Conservation (phyloP, 805 yeast species). For the Lachancea thermotolerans region DNA sequence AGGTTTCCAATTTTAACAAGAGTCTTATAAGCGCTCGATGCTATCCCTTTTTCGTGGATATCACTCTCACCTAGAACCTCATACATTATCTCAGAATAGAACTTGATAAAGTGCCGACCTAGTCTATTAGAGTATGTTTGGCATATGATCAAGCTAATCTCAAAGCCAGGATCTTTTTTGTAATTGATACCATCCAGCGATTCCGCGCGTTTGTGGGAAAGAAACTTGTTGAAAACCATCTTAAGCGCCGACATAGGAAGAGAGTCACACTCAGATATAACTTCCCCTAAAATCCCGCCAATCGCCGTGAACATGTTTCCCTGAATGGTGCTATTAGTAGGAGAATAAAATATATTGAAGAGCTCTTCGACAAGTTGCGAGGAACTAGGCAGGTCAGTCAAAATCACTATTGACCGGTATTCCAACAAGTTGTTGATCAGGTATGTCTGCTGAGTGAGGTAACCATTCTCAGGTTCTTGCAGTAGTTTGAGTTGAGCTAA, state of each 20-base stretch:
- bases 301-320: slow-evolving; percentile 52
- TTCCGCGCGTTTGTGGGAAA: slow-evolving; percentile 30
- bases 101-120: slow-evolving; percentile 70
- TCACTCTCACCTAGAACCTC: slow-evolving; percentile 34
- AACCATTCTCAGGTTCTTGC: slow-evolving; percentile 49
- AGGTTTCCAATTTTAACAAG: slow-evolving; percentile 57
- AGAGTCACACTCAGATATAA: slow-evolving; percentile 61
- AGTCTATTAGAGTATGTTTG: slow-evolving; percentile 63
- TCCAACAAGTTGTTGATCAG: slow-evolving; percentile 64
- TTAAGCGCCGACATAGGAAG: slow-evolving; percentile 57
- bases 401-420: slow-evolving; percentile 63
- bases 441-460: slow-evolving; percentile 56
- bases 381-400: slow-evolving; percentile 67
- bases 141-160: slow-evolving; percentile 60
- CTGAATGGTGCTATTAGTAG: slow-evolving; percentile 40
- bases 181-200: slow-evolving; percentile 27
- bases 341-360: slow-evolving; percentile 57
- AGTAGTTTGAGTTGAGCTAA: slow-evolving; percentile 54
- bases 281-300: slow-evolving; percentile 66
- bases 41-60: slow-evolving; percentile 8
- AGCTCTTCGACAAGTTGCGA: slow-evolving; percentile 45
- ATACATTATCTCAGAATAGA: slow-evolving; percentile 68
- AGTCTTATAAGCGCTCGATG: slow-evolving; percentile 29
- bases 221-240: slow-evolving; percentile 57
- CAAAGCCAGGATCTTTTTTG: slow-evolving; percentile 49